A percentile compares a stretch with the other conserved stretches of the same genome.
These are phyloP conservation scores for Linnemannia hyalina DNA, from an alignment of 192 early-diverging fungal genomes.

Conservation along the genomic window DNA sequence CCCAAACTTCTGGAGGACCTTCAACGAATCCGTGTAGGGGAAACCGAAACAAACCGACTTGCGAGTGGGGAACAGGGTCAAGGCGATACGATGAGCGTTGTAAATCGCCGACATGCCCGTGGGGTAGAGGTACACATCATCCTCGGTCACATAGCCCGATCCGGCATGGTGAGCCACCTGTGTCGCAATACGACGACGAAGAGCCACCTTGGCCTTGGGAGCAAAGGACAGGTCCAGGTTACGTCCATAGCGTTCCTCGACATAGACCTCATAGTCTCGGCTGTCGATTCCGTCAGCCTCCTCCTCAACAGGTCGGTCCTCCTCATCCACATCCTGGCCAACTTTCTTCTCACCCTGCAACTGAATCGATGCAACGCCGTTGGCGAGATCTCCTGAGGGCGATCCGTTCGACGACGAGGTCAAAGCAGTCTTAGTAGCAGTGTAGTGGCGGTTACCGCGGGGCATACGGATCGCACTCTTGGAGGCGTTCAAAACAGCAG, in stretches of 20 bases:
- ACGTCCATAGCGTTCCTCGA: conserved; percentile 96
- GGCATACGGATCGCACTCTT: conserved; percentile 26
- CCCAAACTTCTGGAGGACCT: conserved; percentile 96
- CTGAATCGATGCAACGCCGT: conserved; percentile 3
- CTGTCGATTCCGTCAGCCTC: conserved; percentile 51
- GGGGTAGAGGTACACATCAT: conserved; percentile 91
- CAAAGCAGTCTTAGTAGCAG: conserved; percentile 6
- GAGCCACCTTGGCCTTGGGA: conserved; percentile 77
- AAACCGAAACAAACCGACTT: conserved; percentile 96
- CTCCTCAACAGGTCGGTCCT: conserved; percentile 37
- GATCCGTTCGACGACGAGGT: conserved; percentile 9
- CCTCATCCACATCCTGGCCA: conserved; percentile 1
- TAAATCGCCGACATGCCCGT: conserved; percentile 96
- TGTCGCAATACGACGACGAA: conserved; percentile 86
- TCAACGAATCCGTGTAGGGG: conserved; percentile 96
- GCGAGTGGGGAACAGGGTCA: conserved; percentile 56
- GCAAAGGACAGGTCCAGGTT: conserved; percentile 82
- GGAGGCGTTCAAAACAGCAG: neutral
- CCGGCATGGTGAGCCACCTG: conserved; percentile 55
- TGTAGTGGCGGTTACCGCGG: conserved; percentile 39
- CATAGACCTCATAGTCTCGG: conserved; percentile 74
- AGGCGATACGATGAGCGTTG: conserved; percentile 80
- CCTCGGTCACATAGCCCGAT: conserved; percentile 67
- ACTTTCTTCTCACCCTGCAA: conserved; percentile 17
- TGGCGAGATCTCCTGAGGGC: conserved; percentile 3